These are phyloP conservation scores for Crotalaria pallida DNA, from an alignment of 306 rosid species.

Conservation along the genomic window DNA sequence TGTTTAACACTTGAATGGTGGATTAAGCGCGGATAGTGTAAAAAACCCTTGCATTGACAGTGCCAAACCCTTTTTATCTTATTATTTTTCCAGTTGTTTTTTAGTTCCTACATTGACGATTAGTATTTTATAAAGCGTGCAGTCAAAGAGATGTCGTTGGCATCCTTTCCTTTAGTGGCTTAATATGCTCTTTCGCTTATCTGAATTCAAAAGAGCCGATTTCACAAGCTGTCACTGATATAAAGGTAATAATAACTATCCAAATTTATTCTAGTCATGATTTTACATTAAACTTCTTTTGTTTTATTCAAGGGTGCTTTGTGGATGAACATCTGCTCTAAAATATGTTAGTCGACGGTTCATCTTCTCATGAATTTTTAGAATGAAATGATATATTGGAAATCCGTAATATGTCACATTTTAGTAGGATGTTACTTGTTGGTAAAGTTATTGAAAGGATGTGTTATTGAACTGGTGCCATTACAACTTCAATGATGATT, in stretches of 20 bases:
- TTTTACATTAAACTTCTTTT: neutral
- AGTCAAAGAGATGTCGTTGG: conserved; percentile 68
- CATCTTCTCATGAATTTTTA: neutral
- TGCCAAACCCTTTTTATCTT: too few relatives aligned
- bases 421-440: neutral
- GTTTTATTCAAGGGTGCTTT: neutral
- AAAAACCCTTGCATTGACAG: too few relatives aligned
- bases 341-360: conserved; percentile 1
- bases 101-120: conserved; percentile 17
- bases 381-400: conserved; percentile 1
- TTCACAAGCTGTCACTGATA: conserved; percentile 65
- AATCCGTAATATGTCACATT: neutral
- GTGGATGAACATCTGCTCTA: conserved; percentile 6
- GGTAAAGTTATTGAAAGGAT: neutral
- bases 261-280: neutral
- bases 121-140: conserved; percentile 48
- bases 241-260: conserved; percentile 53
- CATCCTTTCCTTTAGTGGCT: conserved; percentile 59
- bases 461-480: neutral
- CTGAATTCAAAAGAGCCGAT: conserved; percentile 68
- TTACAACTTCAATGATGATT: neutral
- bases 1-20: too few relatives aligned
- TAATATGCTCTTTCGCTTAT: conserved; percentile 78
- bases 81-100: neutral
- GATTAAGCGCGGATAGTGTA: too few relatives aligned